Conservation (phyloP, 495 filamentous ascomycete species). For the Friedmanniomyces endolithicus region DNA sequence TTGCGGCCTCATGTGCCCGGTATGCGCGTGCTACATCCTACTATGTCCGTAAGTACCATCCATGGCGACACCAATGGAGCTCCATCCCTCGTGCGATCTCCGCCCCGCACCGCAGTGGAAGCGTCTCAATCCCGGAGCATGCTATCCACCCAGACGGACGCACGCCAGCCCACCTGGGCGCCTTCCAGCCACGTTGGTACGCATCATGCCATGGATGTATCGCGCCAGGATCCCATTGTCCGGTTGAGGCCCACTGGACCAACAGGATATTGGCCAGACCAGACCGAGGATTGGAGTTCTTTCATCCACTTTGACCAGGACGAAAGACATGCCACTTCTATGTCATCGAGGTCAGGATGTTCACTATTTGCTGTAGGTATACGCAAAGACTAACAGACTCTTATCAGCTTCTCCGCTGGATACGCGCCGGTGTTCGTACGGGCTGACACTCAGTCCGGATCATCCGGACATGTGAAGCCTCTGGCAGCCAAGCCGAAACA, state of each 20-base stretch:
- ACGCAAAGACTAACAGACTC: not conserved
- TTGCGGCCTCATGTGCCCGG: conserved; percentile 6
- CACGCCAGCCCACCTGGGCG: not conserved
- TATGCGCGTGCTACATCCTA: not conserved
- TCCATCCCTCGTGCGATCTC: not conserved
- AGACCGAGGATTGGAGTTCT: conserved; percentile 10
- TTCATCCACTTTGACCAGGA: conserved; percentile 11
- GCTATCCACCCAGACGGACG: not conserved
- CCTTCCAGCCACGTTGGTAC: not conserved
- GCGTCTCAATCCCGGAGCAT: not conserved
- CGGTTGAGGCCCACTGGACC: conserved; percentile 1
- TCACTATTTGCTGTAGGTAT: not conserved
- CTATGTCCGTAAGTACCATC: conserved; percentile 15
- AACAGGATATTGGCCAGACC: conserved; percentile 1
- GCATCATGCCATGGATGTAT: not conserved
- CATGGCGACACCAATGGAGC: not conserved
- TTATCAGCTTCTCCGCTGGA: not conserved
- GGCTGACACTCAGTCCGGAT: not conserved
- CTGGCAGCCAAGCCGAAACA: conserved; percentile 3
- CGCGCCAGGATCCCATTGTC: not conserved
- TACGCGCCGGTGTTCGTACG: not conserved
- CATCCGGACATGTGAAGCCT: not conserved
- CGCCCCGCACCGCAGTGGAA: not conserved
- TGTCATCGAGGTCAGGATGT: conserved; percentile 4
- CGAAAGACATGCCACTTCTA: not conserved